Evolutionary conservation across 73 alveolate species (phyloP), one percentile per base, ranked within the genome.

Genomic region (Blepharisma japonicum): DNA sequence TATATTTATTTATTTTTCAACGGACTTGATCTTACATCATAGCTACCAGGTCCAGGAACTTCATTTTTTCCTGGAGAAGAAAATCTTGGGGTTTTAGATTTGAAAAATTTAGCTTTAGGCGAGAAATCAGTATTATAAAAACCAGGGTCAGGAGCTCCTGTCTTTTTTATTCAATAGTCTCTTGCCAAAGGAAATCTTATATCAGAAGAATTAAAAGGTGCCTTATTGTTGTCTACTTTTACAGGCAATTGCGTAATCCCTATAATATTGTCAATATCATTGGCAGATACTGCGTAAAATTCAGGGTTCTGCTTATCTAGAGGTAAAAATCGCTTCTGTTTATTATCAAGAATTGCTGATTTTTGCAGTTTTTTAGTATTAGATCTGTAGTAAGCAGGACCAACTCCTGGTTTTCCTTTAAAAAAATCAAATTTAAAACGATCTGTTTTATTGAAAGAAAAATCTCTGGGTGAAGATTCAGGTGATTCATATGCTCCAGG

Each of bases 81-180:
- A 61, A 61, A 61, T 39, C 74, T 61, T 20, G 74, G 46, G 23
- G 74, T 9, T 25, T 0, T 14, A 61, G n/a, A 14, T 18, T 11
- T 9, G 23, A 8, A 9, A 61, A 61, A 61, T 39, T 39, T 39
- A 9, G 23, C 14, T 20, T 61, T 61, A 2, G 18, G 14, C 47
- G 14, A n/a, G 2, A 18, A 11, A 14, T 61, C 23, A 14, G 46
- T 14, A 61, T 25, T 25, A 61, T 61, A 61, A 61, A 20, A 11
- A 2, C 74, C 74, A 61, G 74, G 74, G 23, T 61, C 74, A 61
- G 74, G 74, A 25, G 74, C 74, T 14, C 14, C 47, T 61, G 14
- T 61, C 47, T 61, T 61, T 25, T 61, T 61, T 9, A 61, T 25
- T 39, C 74, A 61, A 61, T 14, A 14, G 11, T 61, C 74, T 18